Evolutionary conservation across 306 rosid genomes (phyloP).

Genomic region (Glycine soja): DNA sequence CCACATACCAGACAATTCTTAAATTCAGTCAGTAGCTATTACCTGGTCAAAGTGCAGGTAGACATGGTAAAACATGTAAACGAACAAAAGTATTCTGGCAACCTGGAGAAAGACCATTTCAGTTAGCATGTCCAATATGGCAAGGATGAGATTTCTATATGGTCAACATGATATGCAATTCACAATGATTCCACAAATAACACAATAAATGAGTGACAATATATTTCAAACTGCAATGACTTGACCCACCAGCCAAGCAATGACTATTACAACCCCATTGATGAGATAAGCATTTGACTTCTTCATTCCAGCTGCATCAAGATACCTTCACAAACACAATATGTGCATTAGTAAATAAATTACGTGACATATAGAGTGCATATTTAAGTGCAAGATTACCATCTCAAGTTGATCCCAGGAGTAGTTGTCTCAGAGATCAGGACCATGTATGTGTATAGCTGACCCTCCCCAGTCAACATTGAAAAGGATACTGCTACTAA

Average conservation of each 20-base stretch:
- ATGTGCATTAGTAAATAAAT: constrained; percentile 30
- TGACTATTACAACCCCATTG: constrained; percentile 89
- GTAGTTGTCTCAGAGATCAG: constrained; percentile 96
- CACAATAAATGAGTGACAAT: neutral
- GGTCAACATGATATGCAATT: constrained; percentile 11
- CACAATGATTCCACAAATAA: neutral
- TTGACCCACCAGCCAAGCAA: constrained; percentile 91
- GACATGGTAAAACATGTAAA: constrained; percentile 83
- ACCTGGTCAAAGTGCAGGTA: constrained; percentile 94
- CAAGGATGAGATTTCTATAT: neutral
- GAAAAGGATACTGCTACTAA: constrained; percentile 78
- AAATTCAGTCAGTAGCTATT: constrained; percentile 38
- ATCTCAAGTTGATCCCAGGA: constrained; percentile 97
- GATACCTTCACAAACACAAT: constrained; percentile 75
- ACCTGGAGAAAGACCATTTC: constrained; percentile 63
- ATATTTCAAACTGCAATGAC: constrained; percentile 32
- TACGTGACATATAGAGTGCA: constrained; percentile 4
- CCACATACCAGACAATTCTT: constrained; percentile 31
- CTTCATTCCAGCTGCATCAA: constrained; percentile 93
- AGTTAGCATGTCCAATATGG: constrained; percentile 34
- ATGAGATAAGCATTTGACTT: constrained; percentile 76
- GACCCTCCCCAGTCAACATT: constrained; percentile 93
- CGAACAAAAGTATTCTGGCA: constrained; percentile 86
- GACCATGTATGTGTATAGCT: constrained; percentile 89
- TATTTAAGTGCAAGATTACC: constrained; percentile 58